These are phyloP conservation scores for Penicillium ucsense DNA, from an alignment of 495 filamentous ascomycete genomes.

Conservation along the genomic window DNA sequence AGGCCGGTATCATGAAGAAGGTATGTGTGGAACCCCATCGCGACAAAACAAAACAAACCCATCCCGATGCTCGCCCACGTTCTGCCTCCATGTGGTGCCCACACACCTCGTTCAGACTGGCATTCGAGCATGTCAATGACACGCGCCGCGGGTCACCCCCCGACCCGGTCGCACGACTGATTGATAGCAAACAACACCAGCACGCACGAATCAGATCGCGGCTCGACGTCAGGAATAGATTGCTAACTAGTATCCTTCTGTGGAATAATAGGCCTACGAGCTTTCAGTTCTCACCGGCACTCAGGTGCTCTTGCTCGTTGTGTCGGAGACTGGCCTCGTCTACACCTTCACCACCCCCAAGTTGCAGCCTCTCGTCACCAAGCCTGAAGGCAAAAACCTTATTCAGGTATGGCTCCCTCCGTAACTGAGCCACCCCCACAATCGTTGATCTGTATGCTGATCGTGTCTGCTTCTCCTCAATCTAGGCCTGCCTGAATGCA, in stretches of 20 bases:
- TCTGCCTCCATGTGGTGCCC: neutral
- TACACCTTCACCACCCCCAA: conserved; percentile 99
- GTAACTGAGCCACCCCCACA: too few species aligned
- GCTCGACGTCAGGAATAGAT: too few species aligned
- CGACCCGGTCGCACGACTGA: neutral
- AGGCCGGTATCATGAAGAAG: conserved; percentile 99
- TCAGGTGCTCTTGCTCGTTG: conserved; percentile 93
- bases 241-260: too few species aligned
- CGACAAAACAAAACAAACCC: conserved; percentile 4
- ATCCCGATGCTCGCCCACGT: neutral
- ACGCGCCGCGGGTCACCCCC: neutral
- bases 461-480: too few species aligned
- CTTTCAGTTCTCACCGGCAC: conserved; percentile 96
- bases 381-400: conserved; percentile 98
- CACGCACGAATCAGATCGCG: too few species aligned
- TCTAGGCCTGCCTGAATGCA: conserved; percentile 89
- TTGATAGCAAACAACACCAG: neutral
- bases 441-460: too few species aligned
- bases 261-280: conserved; percentile 70
- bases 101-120: too few species aligned
- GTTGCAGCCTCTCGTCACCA: conserved; percentile 96
- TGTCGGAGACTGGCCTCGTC: conserved; percentile 96
- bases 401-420: conserved; percentile 66
- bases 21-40: conserved; percentile 42
- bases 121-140: neutral